These are phyloP conservation scores for Alnus glutinosa DNA, from an alignment of 306 rosid species.

Conservation along the genomic window DNA sequence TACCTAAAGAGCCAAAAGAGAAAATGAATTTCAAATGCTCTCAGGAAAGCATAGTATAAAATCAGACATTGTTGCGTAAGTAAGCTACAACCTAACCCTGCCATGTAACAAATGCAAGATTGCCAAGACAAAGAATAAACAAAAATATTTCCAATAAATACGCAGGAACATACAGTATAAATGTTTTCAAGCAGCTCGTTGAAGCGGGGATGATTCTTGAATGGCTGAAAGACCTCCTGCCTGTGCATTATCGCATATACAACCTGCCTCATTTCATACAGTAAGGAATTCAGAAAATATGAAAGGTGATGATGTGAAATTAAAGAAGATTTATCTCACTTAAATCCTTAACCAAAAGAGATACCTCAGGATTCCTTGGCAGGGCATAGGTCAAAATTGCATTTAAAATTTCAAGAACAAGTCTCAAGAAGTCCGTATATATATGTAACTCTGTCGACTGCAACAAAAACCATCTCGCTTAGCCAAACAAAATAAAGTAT, in stretches of 20 bases:
- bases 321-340: not conserved
- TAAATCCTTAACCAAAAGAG: constrained; percentile 8
- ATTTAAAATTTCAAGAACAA: constrained; percentile 94
- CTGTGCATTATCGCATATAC: constrained; percentile 95
- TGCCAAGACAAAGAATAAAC: constrained; percentile 1
- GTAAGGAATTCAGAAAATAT: constrained; percentile 9
- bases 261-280: constrained; percentile 57
- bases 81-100: constrained; percentile 16
- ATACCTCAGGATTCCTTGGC: constrained; percentile 99
- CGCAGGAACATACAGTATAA: constrained; percentile 62
- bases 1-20: constrained; percentile 54
- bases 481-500: constrained; percentile 15
- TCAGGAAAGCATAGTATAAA: not conserved
- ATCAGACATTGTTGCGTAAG: not conserved
- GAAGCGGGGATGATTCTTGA: constrained; percentile 94
- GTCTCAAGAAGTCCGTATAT: constrained; percentile 96
- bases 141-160: constrained; percentile 9
- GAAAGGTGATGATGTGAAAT: not conserved
- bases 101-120: constrained; percentile 24
- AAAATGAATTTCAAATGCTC: constrained; percentile 18
- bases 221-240: constrained; percentile 97
- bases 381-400: constrained; percentile 93
- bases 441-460: constrained; percentile 97
- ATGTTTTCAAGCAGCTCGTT: constrained; percentile 91
- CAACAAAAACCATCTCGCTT: constrained; percentile 37